Conservation (phyloP, 75 land plant species). For the Pseudotsuga menziesii region DNA sequence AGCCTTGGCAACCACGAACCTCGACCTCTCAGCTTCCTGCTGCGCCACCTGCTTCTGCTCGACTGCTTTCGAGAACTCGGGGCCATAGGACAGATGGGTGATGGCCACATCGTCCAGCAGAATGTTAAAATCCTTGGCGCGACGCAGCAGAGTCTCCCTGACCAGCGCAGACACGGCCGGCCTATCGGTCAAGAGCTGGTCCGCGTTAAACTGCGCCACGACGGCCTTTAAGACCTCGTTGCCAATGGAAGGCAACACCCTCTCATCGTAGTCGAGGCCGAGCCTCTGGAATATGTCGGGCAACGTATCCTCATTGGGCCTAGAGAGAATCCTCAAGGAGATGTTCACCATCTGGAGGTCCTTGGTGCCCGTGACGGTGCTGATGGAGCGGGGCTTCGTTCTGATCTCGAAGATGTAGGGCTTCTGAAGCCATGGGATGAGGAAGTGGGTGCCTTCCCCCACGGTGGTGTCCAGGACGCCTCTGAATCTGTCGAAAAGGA, state of each 20-base stretch:
- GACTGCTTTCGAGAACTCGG: conserved; percentile 85
- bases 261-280: conserved; percentile 83
- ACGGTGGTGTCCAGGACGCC: conserved; percentile 69
- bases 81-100: conserved; percentile 86
- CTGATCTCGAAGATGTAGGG: conserved; percentile 90
- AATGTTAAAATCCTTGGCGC: conserved; percentile 84
- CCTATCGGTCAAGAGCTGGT: conserved; percentile 84
- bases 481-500: conserved; percentile 85
- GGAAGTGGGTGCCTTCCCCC: conserved; percentile 89
- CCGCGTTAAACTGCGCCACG: conserved; percentile 93
- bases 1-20: conserved; percentile 77
- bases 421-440: conserved; percentile 78
- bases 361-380: conserved; percentile 91
- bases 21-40: conserved; percentile 95
- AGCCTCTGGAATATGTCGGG: conserved; percentile 74
- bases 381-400: conserved; percentile 73
- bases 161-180: conserved; percentile 82
- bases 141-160: conserved; percentile 54
- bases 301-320: conserved; percentile 54
- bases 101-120: conserved; percentile 90
- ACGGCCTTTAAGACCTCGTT: conserved; percentile 94
- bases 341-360: conserved; percentile 97
- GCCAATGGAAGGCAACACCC: conserved; percentile 83
- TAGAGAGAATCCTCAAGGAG: conserved; percentile 68
- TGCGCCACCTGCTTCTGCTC: conserved; percentile 98